Evolutionary conservation across 192 early-diverging fungal genomes (phyloP), one percentile per base, ranked within the genome.

Genomic region (Linnemannia elongata): DNA sequence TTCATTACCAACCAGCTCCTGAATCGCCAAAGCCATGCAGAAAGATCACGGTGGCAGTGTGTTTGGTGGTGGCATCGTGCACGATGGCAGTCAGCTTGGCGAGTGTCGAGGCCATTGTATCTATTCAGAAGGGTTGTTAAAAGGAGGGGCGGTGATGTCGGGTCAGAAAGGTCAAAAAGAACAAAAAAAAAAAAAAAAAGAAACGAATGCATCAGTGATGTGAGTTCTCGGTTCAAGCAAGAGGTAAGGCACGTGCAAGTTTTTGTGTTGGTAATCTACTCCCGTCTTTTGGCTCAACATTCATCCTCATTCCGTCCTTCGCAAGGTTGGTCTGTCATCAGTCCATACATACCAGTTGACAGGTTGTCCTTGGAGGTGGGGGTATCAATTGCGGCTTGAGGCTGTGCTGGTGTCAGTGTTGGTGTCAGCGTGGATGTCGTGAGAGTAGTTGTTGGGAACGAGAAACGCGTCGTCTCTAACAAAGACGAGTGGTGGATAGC

Each of bases 1-100:
- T 10, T 66, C 47, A 44, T 72, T 78, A 73, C 94, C 95, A 94
- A 27, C 93, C 93, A 35, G 85, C 72, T 13, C 93, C 93, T 72
- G 85, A 87, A 77, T 94, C 93, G n/a, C 93, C 93, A 63, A 94
- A 78, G 6, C 93, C 93, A 83, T 92, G 93, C 33, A 92, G 38
- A 68, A 92, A 89, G 41, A 94, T 76, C 0, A 94, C 89, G 13
- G 92, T 93, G 12, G 92, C 93, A 13, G 92, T 91, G 69, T 94
- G 93, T 24, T 85, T 82, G 17, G 57, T 69, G 22, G 71, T 82
- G 27, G 92, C 79, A 22, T 89, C 82, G 5, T 88, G 76, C 30
- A 92, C 70, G 44, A 92, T 76, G 3, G 90, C 54, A 30, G 90
- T 90, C 10, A 92, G 75, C 52, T 75, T 63, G 30, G 76, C 27